Evolutionary conservation across 257 asterid species (phyloP).

Genomic region (Penstemon eatonii): DNA sequence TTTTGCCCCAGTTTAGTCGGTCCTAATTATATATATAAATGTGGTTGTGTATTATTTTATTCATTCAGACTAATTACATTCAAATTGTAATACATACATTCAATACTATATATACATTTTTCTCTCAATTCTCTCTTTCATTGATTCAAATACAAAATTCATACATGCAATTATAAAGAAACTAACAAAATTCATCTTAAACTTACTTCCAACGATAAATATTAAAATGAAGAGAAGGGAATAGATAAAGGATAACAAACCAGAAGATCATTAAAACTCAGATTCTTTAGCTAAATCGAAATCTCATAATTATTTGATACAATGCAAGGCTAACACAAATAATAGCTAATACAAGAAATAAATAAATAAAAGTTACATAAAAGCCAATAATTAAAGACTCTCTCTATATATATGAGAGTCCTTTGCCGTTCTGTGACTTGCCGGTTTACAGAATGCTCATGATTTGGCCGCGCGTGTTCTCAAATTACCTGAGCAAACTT

Average conservation of each 20-base stretch:
- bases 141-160: no score
- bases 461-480: background rate
- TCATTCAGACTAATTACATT: no score
- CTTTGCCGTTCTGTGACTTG: constrained; percentile 68
- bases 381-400: constrained; percentile 50
- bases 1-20: no score
- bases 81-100: no score
- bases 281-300: background rate
- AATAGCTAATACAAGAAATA: background rate
- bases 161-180: no score
- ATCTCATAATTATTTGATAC: constrained; percentile 8
- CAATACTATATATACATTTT: no score
- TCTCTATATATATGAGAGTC: constrained; percentile 31
- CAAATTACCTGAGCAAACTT: constrained; percentile 31
- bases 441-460: constrained; percentile 41
- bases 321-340: background rate
- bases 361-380: constrained; percentile 12
- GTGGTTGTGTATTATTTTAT: no score
- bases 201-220: background rate
- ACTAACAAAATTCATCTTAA: no score
- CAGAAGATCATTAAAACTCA: background rate
- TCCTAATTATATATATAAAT: no score
- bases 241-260: background rate
- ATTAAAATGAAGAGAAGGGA: background rate
- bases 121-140: no score